Percentiles rank a stretch among this genome's conserved stretches.
Evolutionary conservation across 768 basidiomycete species (phyloP).

Genomic region (Filobasidium floriforme): DNA sequence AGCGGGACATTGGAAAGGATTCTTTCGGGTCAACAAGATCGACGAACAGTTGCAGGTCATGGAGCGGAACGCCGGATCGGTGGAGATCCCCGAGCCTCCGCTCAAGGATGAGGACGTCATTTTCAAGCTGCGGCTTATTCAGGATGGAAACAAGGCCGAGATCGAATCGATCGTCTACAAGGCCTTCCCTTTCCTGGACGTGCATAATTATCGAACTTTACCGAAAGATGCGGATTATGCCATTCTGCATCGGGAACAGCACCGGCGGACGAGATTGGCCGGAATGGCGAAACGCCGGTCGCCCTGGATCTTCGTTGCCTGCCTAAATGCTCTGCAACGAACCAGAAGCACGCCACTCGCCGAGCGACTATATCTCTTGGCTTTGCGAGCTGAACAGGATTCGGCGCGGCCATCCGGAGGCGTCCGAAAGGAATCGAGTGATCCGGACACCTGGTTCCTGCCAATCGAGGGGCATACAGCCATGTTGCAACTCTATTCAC

Average conservation of each 20-base stretch:
- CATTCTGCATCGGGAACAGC: neutral
- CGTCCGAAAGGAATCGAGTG: neutral
- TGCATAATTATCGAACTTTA: constrained; percentile 1
- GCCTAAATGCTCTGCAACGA: constrained; percentile 24
- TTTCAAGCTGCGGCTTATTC: constrained; percentile 19
- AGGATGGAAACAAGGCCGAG: constrained; percentile 13
- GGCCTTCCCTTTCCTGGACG: constrained; percentile 26
- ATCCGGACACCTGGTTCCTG: constrained; percentile 11
- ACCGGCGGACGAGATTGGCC: neutral
- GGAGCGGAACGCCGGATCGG: neutral
- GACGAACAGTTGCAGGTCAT: neutral
- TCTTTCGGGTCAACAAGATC: neutral
- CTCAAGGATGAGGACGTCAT: constrained; percentile 9
- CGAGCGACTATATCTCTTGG: constrained; percentile 29
- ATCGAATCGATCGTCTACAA: constrained; percentile 14
- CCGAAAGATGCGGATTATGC: neutral
- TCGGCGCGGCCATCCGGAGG: neutral
- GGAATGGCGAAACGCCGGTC: neutral
- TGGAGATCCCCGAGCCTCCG: neutral
- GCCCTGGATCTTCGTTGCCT: neutral
- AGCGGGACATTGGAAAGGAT: neutral
- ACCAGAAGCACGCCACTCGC: constrained; percentile 25
- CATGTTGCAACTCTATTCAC: constrained; percentile 30
- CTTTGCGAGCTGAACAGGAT: constrained; percentile 25
- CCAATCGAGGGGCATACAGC: constrained; percentile 26